Conservation (phyloP, 495 filamentous ascomycete genomes). For the Emericellopsis terricola region DNA sequence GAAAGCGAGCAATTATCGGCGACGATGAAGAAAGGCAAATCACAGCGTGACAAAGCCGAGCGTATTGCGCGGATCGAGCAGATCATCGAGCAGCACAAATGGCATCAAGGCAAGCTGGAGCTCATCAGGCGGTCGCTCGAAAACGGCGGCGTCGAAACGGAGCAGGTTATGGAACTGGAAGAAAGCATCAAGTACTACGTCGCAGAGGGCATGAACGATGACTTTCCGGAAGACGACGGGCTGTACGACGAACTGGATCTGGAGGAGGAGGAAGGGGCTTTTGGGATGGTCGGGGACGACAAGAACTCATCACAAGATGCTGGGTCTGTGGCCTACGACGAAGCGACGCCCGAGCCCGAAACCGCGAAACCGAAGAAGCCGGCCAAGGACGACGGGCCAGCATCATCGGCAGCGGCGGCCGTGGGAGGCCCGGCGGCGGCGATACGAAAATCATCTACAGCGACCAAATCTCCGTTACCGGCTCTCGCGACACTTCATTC, state of each 20-base stretch:
- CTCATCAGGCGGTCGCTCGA: conserved; percentile 76
- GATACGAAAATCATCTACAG: too few species aligned
- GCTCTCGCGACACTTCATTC: conserved; percentile 72
- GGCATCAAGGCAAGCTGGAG: conserved; percentile 86
- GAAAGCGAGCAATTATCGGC: conserved; percentile 76
- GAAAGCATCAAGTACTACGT: conserved; percentile 93
- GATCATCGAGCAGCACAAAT: conserved; percentile 84
- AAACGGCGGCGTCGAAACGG: conserved; percentile 76
- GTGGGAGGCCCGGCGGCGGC: conserved; percentile 62
- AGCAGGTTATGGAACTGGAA: conserved; percentile 70
- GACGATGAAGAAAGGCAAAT: conserved; percentile 87
- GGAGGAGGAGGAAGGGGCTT: conserved; percentile 72
- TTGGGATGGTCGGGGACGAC: conserved; percentile 75
- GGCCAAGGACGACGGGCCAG: conserved; percentile 28
- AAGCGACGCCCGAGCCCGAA: conserved; percentile 42
- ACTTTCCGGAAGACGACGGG: conserved; percentile 76
- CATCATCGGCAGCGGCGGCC: conserved; percentile 28
- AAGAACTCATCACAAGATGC: conserved; percentile 86
- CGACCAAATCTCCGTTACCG: conserved; percentile 86
- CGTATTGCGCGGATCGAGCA: conserved; percentile 71
- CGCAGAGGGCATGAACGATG: conserved; percentile 67
- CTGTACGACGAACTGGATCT: conserved; percentile 92
- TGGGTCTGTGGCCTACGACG: conserved; percentile 79
- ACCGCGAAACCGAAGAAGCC: conserved; percentile 31
- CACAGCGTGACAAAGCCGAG: conserved; percentile 62